Base-by-base conservation (phyloP, 2,329 filamentous ascomycete genomes). In the Clarireedia paspali region DNA sequence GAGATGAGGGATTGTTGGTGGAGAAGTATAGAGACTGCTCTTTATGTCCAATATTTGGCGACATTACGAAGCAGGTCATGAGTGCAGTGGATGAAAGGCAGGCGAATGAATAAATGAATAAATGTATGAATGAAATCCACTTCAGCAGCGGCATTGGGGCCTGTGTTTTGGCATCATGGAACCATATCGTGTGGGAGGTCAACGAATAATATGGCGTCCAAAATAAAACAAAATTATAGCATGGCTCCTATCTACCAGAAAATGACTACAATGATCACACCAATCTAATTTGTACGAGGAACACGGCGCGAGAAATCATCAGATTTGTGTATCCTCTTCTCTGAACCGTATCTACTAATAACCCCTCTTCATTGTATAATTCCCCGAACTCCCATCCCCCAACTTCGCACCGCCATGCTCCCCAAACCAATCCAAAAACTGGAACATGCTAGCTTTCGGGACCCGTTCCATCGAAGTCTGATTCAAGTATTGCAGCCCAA, bases 1-100 rank as follows among this genome's bases (percentile, higher is more conserved):
- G 68, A 47, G 66, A 47, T 49, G 74, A 68, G 6, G 74, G 69
- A 17, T 65, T 76, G 10, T 70, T 92, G 63, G 84, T 87, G 39
- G 79, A 86, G 53, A 91, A 90, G 70, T 92, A 92, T 70, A 76
- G 77, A 61, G 75, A 77, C 59, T 92, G 88, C 70, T 89, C 85
- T 38, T 72, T 92, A 39, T 82, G 75, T 58, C 82, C 83, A 50
- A 73, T 91, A 7, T 91, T 92, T 67, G 75, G 78, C 63, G 76
- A 72, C 5, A 87, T 92, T 62, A 82, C 83, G 7, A 72, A 73
- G 60, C 75, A 76, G 54, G 71, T 84, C 26, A 67, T 79, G 60
- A 66, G 46, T n/a, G 62, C 60, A 4, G 63, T 66, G 10, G 62
- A 65, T 50, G 60, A 56, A 1, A 57, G 46, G 36, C 20, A 2